These are phyloP conservation scores for Penicillium steckii DNA, from an alignment of 495 filamentous ascomycete genomes.

Conservation along the genomic window DNA sequence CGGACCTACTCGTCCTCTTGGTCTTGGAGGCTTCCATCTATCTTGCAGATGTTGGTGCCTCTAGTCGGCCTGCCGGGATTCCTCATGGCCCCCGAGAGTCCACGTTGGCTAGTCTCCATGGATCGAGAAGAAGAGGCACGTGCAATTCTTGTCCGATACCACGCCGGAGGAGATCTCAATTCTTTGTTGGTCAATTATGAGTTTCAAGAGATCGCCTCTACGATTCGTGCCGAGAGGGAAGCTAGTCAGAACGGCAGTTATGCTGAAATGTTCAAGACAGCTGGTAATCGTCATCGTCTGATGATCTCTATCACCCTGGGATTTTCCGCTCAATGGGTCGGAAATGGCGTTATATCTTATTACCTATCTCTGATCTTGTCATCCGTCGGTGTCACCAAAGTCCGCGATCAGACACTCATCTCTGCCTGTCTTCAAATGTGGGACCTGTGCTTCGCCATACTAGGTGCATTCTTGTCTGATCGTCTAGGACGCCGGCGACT, in stretches of 20 bases:
- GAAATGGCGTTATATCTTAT: conserved; percentile 66
- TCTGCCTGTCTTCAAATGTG: conserved; percentile 26
- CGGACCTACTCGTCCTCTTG: conserved; percentile 36
- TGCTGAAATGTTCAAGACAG: conserved; percentile 62
- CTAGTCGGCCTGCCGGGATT: conserved; percentile 40
- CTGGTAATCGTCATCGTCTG: conserved; percentile 64
- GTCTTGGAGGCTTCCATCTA: conserved; percentile 47
- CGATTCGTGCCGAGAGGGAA: conserved; percentile 27
- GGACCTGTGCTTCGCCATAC: conserved; percentile 50
- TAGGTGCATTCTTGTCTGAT: conserved; percentile 55
- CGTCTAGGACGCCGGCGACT: conserved; percentile 54
- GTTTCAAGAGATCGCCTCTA: conserved; percentile 23
- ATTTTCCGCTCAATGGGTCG: conserved; percentile 27
- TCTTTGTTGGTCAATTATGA: conserved; percentile 22
- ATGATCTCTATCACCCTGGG: neutral
- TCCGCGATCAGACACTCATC: conserved; percentile 42
- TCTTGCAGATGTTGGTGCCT: conserved; percentile 53
- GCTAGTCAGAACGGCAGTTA: conserved; percentile 28
- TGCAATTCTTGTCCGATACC: conserved; percentile 26
- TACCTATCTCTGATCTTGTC: conserved; percentile 54
- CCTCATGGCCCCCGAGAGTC: conserved; percentile 42
- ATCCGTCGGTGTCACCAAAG: conserved; percentile 49
- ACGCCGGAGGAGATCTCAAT: conserved; percentile 24
- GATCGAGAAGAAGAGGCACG: conserved; percentile 37
- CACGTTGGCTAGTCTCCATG: conserved; percentile 41